These are phyloP conservation scores for Lachnellula cervina DNA, from an alignment of 2,329 filamentous ascomycete species.

Conservation along the genomic window DNA sequence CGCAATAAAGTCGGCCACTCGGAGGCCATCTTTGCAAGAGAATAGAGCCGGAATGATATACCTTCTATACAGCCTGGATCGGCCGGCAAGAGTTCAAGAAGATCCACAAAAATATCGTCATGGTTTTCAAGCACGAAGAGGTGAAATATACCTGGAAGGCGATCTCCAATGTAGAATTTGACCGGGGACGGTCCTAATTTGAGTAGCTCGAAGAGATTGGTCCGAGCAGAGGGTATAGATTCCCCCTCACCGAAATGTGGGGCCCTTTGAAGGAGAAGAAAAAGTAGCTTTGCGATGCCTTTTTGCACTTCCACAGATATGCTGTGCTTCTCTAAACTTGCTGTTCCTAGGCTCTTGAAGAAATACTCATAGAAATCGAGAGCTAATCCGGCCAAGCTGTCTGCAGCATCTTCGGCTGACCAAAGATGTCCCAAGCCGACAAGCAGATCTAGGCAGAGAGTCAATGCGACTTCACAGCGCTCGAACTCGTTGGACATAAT, in stretches of 20 bases:
- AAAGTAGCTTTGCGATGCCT: constrained; percentile 62
- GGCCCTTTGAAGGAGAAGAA: constrained; percentile 62
- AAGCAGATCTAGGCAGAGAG: constrained; percentile 64
- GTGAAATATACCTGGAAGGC: constrained; percentile 70
- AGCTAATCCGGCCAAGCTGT: constrained; percentile 50
- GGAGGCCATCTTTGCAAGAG: constrained; percentile 72
- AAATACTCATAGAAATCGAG: constrained; percentile 59
- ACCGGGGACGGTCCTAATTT: constrained; percentile 60
- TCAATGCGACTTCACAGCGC: constrained; percentile 69
- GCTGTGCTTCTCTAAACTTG: constrained; percentile 60
- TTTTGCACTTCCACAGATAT: constrained; percentile 67
- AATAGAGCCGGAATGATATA: constrained; percentile 75
- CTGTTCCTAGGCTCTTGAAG: constrained; percentile 71
- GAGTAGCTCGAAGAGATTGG: constrained; percentile 70
- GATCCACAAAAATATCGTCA: constrained; percentile 77
- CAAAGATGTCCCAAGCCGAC: constrained; percentile 37
- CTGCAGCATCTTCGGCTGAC: constrained; percentile 31
- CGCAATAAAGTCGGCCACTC: constrained; percentile 82
- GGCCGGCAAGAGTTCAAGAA: constrained; percentile 72
- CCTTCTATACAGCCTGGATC: constrained; percentile 71
- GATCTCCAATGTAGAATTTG: constrained; percentile 69
- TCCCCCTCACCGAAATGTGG: constrained; percentile 55
- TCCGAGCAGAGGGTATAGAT: constrained; percentile 46
- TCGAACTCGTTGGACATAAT: constrained; percentile 57
- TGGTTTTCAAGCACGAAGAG: constrained; percentile 79